Evolutionary conservation across 2,329 filamentous ascomycete genomes (phyloP).

Genomic region (Septoria linicola): DNA sequence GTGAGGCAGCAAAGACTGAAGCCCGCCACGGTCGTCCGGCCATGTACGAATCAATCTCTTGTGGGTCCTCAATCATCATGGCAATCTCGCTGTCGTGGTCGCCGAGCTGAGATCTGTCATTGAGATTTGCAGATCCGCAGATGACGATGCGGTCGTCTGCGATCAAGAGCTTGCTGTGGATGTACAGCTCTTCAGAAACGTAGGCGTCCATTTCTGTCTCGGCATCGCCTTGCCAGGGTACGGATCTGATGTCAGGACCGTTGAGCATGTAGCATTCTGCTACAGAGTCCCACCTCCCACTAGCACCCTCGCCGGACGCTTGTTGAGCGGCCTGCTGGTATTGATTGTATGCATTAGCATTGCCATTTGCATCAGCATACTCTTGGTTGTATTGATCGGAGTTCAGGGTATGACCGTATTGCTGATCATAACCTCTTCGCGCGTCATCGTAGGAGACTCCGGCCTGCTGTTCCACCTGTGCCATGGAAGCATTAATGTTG

Average conservation of each 20-base stretch:
- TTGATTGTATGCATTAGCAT: constrained; percentile 53
- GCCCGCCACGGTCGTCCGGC: constrained; percentile 69
- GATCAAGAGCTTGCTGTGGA: constrained; percentile 71
- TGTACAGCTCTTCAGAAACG: constrained; percentile 62
- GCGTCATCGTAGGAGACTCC: constrained; percentile 69
- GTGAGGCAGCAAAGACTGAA: constrained; percentile 71
- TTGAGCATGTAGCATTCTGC: constrained; percentile 79
- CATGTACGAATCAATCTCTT: constrained; percentile 70
- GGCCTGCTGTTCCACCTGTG: constrained; percentile 58
- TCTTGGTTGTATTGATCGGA: constrained; percentile 37
- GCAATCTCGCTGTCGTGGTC: constrained; percentile 85
- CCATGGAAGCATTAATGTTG: constrained; percentile 65
- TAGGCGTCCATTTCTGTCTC: constrained; percentile 61
- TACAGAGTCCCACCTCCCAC: constrained; percentile 70
- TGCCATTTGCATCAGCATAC: constrained; percentile 31
- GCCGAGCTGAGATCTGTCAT: constrained; percentile 74
- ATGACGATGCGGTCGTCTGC: constrained; percentile 80
- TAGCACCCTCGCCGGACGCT: constrained; percentile 47
- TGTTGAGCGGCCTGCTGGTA: constrained; percentile 70
- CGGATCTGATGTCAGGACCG: constrained; percentile 66
- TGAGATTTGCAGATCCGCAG: constrained; percentile 72
- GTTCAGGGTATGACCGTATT: constrained; percentile 32
- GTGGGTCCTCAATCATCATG: constrained; percentile 79
- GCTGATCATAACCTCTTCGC: constrained; percentile 55
- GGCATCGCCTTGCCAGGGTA: constrained; percentile 58